phyloP scores from a whole-genome alignment of 2,329 filamentous ascomycete genomes.

The Sarocladium strictum region DNA sequence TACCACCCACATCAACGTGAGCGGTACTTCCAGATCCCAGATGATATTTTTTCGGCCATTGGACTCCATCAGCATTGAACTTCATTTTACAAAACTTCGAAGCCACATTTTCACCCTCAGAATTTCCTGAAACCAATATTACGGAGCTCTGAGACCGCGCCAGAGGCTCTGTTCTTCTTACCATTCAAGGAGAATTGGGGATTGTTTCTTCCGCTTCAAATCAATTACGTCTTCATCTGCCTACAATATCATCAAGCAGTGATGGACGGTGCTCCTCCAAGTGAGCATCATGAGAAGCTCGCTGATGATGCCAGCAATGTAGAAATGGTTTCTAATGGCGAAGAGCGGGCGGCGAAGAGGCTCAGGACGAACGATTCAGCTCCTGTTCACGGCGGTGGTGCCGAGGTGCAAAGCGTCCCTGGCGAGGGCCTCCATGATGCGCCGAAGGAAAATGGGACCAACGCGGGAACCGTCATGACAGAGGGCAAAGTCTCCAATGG shows the following conservation, averaged over 20 bases:
- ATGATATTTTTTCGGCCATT: slow-evolving; percentile 1
- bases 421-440: slow-evolving; percentile 17
- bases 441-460: slow-evolving; percentile 13
- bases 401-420: slow-evolving; percentile 11
- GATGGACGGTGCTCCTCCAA: not conserved
- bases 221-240: not conserved
- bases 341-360: slow-evolving; percentile 50
- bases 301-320: slow-evolving; percentile 11
- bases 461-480: slow-evolving; percentile 11
- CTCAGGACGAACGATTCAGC: slow-evolving; percentile 42
- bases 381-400: slow-evolving; percentile 11
- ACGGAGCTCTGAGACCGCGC: no score
- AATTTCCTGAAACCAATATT: no score
- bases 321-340: not conserved
- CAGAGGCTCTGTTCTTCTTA: no score
- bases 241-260: not conserved
- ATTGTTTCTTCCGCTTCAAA: not conserved
- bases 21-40: not conserved
- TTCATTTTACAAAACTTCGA: not conserved
- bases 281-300: slow-evolving; percentile 1
- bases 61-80: not conserved
- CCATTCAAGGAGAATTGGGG: no score
- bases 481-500: not conserved
- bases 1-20: not conserved
- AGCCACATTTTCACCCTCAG: not conserved